Conservation (phyloP, 768 basidiomycete species). For the Termitomyces titanicus region DNA sequence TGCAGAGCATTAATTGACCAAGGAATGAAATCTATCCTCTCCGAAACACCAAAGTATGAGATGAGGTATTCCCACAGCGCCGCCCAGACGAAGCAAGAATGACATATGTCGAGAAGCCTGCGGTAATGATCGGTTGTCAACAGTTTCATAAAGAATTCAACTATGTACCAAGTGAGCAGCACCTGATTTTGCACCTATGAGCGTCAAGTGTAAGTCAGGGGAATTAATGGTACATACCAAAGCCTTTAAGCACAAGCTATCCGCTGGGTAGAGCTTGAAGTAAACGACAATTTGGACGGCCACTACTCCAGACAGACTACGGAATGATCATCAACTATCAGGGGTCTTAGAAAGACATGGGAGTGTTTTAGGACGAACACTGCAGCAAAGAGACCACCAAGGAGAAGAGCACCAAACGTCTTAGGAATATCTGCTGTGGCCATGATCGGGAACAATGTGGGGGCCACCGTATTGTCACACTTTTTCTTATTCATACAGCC, state of each 20-base stretch:
- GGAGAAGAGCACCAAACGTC: conserved; percentile 22
- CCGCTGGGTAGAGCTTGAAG: conserved; percentile 17
- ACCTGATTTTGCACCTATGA: conserved; percentile 8
- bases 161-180: conserved; percentile 12
- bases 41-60: not conserved
- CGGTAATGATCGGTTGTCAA: not conserved
- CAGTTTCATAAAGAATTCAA: too few species aligned
- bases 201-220: not conserved
- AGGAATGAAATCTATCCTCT: not conserved
- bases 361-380: conserved; percentile 11
- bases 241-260: conserved; percentile 9
- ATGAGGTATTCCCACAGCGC: conserved; percentile 28
- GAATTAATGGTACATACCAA: conserved; percentile 8
- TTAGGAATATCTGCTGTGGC: conserved; percentile 11
- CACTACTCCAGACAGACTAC: conserved; percentile 20
- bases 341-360: not conserved
- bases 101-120: conserved; percentile 35
- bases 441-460: not conserved
- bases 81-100: conserved; percentile 35
- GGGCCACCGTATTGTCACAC: too few species aligned
- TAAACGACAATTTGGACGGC: conserved; percentile 20
- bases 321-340: not conserved
- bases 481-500: too few species aligned
- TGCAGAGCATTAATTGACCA: not conserved
- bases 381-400: conserved; percentile 21